Evolutionary conservation across 148 eudicot genomes (phyloP).

Genomic region (Camellia granthamiana): DNA sequence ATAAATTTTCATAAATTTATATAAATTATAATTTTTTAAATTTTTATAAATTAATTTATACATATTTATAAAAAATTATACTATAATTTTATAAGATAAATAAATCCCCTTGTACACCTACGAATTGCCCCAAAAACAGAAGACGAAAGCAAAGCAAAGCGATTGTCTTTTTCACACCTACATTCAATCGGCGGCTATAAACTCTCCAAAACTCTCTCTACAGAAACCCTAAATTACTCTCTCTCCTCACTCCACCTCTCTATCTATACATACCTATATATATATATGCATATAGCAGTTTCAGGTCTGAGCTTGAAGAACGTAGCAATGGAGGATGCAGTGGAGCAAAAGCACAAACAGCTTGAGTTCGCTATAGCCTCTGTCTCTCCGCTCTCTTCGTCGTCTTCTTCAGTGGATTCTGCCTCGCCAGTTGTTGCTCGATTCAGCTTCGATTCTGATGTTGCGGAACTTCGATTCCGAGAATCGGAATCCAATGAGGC

Average conservation of each 20-base stretch:
- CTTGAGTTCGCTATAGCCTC: constrained; percentile 30
- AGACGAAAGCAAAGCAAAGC: too few species aligned
- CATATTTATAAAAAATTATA: too few species aligned
- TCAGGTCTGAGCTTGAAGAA: neutral
- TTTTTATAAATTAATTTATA: too few species aligned
- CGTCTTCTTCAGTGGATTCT: constrained; percentile 9
- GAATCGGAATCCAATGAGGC: constrained; percentile 27
- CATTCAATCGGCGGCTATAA: too few species aligned
- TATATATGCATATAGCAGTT: neutral
- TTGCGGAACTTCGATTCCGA: constrained; percentile 42
- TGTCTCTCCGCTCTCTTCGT: constrained; percentile 23
- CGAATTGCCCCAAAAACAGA: too few species aligned
- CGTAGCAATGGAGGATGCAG: constrained; percentile 35
- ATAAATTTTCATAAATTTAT: too few species aligned
- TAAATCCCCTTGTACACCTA: too few species aligned
- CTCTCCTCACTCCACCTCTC: neutral
- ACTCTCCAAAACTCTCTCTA: neutral
- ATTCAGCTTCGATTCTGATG: constrained; percentile 39
- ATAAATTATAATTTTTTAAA: too few species aligned
- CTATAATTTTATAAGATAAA: too few species aligned
- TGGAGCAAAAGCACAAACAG: neutral
- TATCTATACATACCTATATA: neutral
- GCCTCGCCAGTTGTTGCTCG: constrained; percentile 30
- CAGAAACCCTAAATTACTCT: constrained; percentile 20
- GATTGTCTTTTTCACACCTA: too few species aligned